Evolutionary conservation across 495 filamentous ascomycete species (phyloP).

Genomic region (Tuber microsphaerosporum): DNA sequence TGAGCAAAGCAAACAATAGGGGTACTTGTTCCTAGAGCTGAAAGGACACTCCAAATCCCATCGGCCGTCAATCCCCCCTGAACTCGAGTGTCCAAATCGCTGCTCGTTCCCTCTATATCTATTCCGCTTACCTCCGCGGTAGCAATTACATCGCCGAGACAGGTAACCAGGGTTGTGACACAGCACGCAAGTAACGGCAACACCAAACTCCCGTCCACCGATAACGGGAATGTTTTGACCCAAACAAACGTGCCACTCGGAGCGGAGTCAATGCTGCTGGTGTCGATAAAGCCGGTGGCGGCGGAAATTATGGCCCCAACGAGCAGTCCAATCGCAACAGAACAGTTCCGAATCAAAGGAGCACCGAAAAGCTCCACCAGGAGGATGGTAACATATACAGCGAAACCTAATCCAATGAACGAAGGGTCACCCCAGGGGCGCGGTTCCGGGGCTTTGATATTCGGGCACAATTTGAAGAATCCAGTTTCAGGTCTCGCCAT

Average conservation of each 20-base stretch:
- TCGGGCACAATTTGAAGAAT: constrained; percentile 42
- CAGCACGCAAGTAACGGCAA: constrained; percentile 47
- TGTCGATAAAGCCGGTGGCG: constrained; percentile 43
- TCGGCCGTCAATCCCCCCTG: constrained; percentile 45
- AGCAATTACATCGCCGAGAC: constrained; percentile 44
- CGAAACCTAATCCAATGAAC: constrained; percentile 44
- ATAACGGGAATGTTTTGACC: constrained; percentile 44
- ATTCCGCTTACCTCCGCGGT: constrained; percentile 45
- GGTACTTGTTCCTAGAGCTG: constrained; percentile 43
- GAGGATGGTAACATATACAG: constrained; percentile 43
- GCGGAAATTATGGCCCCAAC: constrained; percentile 42
- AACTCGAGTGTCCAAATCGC: constrained; percentile 38
- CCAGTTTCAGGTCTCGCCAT: constrained; percentile 41
- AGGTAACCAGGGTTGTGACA: constrained; percentile 46
- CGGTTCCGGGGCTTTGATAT: constrained; percentile 27
- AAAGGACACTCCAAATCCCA: constrained; percentile 42
- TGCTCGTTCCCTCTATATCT: constrained; percentile 40
- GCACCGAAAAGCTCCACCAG: constrained; percentile 43
- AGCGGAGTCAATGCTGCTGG: constrained; percentile 38
- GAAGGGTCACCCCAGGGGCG: constrained; percentile 36
- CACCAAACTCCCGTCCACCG: constrained; percentile 43
- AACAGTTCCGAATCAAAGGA: constrained; percentile 45
- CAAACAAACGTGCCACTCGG: constrained; percentile 44
- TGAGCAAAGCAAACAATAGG: constrained; percentile 45
- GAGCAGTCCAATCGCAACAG: constrained; percentile 43